Percentiles rank a stretch among this genome's conserved stretches.
phyloP scores from a whole-genome alignment of 768 basidiomycete species.

The Jaapia argillacea region DNA sequence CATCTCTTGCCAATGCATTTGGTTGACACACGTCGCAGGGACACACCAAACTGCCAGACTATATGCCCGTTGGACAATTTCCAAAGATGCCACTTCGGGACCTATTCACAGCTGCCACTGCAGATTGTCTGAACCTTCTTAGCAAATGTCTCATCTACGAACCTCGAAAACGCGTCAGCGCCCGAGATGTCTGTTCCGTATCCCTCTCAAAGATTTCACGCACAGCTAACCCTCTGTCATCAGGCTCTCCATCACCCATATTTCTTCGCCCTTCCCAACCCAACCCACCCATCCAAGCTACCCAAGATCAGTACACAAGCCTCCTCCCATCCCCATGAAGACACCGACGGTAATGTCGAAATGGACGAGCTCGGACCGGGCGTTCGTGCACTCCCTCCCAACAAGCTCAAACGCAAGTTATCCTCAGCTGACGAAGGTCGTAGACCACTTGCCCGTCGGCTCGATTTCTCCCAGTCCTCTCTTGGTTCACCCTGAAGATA shows the following conservation, averaged over 20 bases:
- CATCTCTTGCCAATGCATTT: background rate
- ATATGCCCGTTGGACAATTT: slow-evolving; percentile 77
- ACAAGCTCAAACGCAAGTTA: slow-evolving; percentile 63
- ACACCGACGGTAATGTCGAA: slow-evolving; percentile 68
- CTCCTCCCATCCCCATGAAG: slow-evolving; percentile 53
- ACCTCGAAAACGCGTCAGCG: slow-evolving; percentile 71
- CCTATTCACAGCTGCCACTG: slow-evolving; percentile 85
- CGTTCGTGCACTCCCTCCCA: slow-evolving; percentile 39
- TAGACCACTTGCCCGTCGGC: slow-evolving; percentile 54
- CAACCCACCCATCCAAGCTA: slow-evolving; percentile 80
- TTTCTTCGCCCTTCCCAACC: slow-evolving; percentile 78
- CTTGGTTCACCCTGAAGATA: background rate
- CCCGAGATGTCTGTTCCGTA: slow-evolving; percentile 57
- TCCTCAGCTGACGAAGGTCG: slow-evolving; percentile 41
- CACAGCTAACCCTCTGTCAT: slow-evolving; percentile 2
- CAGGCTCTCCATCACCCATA: slow-evolving; percentile 85
- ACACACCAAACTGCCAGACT: slow-evolving; percentile 85
- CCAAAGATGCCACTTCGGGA: slow-evolving; percentile 75
- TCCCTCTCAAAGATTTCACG: background rate
- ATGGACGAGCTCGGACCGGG: slow-evolving; percentile 36
- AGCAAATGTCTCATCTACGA: slow-evolving; percentile 76
- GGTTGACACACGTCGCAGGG: slow-evolving; percentile 38
- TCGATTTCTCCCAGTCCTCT: slow-evolving; percentile 54
- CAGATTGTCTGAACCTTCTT: slow-evolving; percentile 78
- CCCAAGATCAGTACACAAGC: slow-evolving; percentile 56